Conservation (phyloP, 164 flowering plant genomes). For the Chloranthus sessilifolius region DNA sequence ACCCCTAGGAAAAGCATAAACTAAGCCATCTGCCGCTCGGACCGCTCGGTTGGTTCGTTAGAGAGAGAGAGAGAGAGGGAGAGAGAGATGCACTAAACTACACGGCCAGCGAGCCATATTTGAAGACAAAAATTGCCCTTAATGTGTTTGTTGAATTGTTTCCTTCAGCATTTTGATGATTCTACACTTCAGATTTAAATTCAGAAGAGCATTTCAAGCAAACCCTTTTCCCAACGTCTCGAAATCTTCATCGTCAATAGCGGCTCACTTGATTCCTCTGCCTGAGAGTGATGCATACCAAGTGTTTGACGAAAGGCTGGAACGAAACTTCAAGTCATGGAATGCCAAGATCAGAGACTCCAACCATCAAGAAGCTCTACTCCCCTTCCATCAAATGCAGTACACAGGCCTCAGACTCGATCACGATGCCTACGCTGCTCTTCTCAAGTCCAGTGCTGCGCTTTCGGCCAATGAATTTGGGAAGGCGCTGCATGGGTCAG, state of each 20-base stretch:
- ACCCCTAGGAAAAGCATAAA: too few species aligned
- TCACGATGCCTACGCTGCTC: constrained; percentile 32
- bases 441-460: constrained; percentile 61
- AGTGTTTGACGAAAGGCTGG: constrained; percentile 8
- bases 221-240: background rate
- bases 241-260: too few species aligned
- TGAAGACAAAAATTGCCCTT: too few species aligned
- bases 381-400: constrained; percentile 5
- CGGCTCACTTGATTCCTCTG: background rate
- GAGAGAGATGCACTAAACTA: too few species aligned
- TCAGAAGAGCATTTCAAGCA: background rate
- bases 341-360: constrained; percentile 10
- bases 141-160: too few species aligned
- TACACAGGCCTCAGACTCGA: constrained; percentile 14
- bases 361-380: constrained; percentile 13
- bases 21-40: too few species aligned
- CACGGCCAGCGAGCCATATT: too few species aligned
- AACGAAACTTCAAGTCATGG: constrained; percentile 13
- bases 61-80: too few species aligned
- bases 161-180: too few species aligned
- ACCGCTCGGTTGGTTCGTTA: too few species aligned
- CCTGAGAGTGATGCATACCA: background rate
- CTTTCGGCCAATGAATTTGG: constrained; percentile 36
- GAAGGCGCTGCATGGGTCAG: constrained; percentile 44
- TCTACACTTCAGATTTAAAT: background rate